Evolutionary conservation across 495 filamentous ascomycete genomes (phyloP), one percentile per base, ranked within the genome.

Genomic region (Penicillium desertorum): DNA sequence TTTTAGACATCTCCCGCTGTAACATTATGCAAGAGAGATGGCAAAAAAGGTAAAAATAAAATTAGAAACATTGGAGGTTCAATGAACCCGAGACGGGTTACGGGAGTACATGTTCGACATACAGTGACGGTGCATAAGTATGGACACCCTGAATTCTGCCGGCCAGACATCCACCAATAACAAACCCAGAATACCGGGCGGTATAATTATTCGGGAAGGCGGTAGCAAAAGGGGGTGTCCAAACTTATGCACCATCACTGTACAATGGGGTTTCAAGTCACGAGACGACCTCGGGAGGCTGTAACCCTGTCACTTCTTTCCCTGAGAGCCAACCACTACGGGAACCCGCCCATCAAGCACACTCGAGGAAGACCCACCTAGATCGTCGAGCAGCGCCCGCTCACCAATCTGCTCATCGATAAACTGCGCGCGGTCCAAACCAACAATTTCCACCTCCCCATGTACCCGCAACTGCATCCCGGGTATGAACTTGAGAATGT

Each of bases 371-470:
- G 62, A 54, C 37, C 46, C 62, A 37, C 46, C 55, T 4, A 67
- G 53, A 36, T 63, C 67, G 23, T 65, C 58, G 11, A 68, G 50
- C 42, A 74, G 59, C 39, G 54, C 70, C 56, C 73, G 75, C 46
- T 76, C 73, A 5, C 74, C 81, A 61, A 82, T 83, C 72, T 85
- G 81, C 71, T 85, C 84, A 48, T 85, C 81, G 29, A 83, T 71
- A 60, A 86, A 85, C 64, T 83, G 77, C 39, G 82, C 76, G 12
- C 74, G 59, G 63, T 86, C 83, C 55, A 86, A 59, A 20, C 83
- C 84, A 34, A 76, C 63, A 66, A 81, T 76, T 64, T 86, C 83
- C 10, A 70, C 77, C 53, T 84, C 79, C 61, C 85, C 81, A 43
- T 64, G 69, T 49, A 81, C 81, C 25, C 84, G 71, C 46, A 87